These are phyloP conservation scores for Suaeda aralocaspica DNA, from an alignment of 148 eudicot species.

Conservation along the genomic window DNA sequence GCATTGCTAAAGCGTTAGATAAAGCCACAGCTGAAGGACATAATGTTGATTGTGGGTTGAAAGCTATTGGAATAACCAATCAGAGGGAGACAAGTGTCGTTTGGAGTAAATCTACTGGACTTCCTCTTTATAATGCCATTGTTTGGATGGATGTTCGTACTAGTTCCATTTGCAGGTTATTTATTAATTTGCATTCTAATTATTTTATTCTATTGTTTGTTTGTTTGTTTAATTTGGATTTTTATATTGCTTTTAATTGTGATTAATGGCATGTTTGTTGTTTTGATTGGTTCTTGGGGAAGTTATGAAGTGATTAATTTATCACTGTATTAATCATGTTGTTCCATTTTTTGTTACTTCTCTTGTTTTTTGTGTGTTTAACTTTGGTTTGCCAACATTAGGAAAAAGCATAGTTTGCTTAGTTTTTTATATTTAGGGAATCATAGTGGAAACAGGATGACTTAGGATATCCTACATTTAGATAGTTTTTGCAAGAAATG, in stretches of 20 bases:
- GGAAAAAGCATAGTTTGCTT: neutral
- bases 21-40: slow-evolving; percentile 86
- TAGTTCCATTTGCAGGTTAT: slow-evolving; percentile 88
- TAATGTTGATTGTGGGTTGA: slow-evolving; percentile 82
- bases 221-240: neutral
- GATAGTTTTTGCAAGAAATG: neutral
- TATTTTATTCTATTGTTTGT: neutral
- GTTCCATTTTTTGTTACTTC: neutral
- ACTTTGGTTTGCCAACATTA: neutral
- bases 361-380: neutral
- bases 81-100: slow-evolving; percentile 92
- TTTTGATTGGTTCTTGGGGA: slow-evolving; percentile 7
- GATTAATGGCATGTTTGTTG: neutral
- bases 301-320: neutral
- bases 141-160: slow-evolving; percentile 99
- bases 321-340: neutral
- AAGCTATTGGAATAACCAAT: slow-evolving; percentile 93
- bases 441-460: neutral
- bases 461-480: neutral
- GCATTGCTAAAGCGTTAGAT: slow-evolving; percentile 79
- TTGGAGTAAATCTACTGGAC: slow-evolving; percentile 92
- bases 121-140: slow-evolving; percentile 81
- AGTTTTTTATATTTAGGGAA: no score
- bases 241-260: neutral
- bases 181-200: neutral